Evolutionary conservation across 2,329 filamentous ascomycete genomes (phyloP).

Genomic region (Zarea fungicola): DNA sequence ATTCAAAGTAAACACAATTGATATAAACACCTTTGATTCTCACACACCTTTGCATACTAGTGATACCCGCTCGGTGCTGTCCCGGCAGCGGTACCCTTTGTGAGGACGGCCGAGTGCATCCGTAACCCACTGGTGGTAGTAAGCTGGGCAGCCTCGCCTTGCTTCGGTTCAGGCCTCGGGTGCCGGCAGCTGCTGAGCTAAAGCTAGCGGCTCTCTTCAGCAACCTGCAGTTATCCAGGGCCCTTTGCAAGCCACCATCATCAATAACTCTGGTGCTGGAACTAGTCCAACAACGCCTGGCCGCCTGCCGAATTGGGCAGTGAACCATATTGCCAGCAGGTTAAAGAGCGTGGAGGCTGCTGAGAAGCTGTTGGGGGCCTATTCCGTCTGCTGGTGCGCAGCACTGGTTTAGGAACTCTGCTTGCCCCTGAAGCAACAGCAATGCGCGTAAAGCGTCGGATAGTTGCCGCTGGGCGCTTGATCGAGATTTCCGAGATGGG

Average conservation of each 20-base stretch:
- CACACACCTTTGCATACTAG: not conserved
- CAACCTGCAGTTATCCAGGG: not conserved
- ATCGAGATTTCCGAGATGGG: not conserved
- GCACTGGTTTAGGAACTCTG: too few species aligned
- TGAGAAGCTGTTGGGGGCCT: too few species aligned
- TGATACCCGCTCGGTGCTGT: not conserved
- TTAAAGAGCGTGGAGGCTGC: too few species aligned
- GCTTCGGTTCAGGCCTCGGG: constrained; percentile 6
- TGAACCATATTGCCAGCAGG: not conserved
- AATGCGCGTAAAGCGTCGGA: not conserved
- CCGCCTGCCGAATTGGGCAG: constrained; percentile 5
- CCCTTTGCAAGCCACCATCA: not conserved
- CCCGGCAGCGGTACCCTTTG: constrained; percentile 10
- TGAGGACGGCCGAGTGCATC: not conserved
- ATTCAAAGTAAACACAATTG: not conserved
- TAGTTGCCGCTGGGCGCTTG: not conserved
- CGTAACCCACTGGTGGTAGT: not conserved
- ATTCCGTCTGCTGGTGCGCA: too few species aligned
- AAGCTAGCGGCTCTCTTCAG: not conserved
- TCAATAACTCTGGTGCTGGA: not conserved
- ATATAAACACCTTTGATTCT: too few species aligned
- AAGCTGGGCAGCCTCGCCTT: constrained; percentile 9
- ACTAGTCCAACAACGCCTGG: not conserved
- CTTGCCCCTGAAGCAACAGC: not conserved
- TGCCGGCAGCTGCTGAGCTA: too few species aligned